These are phyloP conservation scores for Globisporangium ultimum DNA, from an alignment of 352 stramenopile genomes.

Conservation along the genomic window DNA sequence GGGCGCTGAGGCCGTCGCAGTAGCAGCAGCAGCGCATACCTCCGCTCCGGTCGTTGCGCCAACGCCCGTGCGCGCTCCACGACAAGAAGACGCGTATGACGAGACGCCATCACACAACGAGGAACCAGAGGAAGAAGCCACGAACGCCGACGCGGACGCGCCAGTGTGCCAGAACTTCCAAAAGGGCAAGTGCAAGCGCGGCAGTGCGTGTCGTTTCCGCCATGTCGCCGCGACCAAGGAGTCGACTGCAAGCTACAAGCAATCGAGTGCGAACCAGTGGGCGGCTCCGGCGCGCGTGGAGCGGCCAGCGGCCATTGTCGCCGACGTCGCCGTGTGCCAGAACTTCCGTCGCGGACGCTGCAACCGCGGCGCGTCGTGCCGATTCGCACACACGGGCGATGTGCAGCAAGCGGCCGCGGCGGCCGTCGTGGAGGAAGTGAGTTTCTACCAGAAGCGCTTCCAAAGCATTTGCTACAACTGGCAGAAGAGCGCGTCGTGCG, in stretches of 20 bases:
- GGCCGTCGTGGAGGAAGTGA: constrained; percentile 47
- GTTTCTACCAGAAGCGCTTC: constrained; percentile 60
- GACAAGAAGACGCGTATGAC: not conserved
- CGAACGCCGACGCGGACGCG: constrained; percentile 36
- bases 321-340: constrained; percentile 42
- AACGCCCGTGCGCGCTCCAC: constrained; percentile 10
- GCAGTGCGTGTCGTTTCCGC: constrained; percentile 52
- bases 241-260: not conserved
- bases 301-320: constrained; percentile 32
- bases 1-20: constrained; percentile 13
- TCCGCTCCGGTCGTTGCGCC: constrained; percentile 1
- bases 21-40: not conserved
- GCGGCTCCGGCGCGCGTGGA: constrained; percentile 32
- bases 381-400: constrained; percentile 45
- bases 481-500: constrained; percentile 38
- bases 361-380: constrained; percentile 45
- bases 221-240: constrained; percentile 28
- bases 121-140: constrained; percentile 24
- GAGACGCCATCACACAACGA: constrained; percentile 6
- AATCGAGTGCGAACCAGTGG: constrained; percentile 13
- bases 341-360: constrained; percentile 49
- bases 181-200: constrained; percentile 71
- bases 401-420: constrained; percentile 3
- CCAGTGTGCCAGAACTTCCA: constrained; percentile 65
- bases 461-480: constrained; percentile 68